phyloP scores from a whole-genome alignment of 164 flowering plant genomes.

The Vitis vinifera region ASM3070453v1 NC_081813.1:3233501-3234000 shows the following conservation, averaged over 20 bases:
- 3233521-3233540: neutral
- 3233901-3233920: neutral
- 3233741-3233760: slow-evolving; percentile 88
- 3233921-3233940: neutral
- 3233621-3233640: slow-evolving; percentile 98
- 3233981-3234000: no score
- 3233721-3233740: slow-evolving; percentile 98
- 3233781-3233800: slow-evolving; percentile 94
- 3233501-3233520: no score
- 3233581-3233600: slow-evolving; percentile 97
- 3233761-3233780: slow-evolving; percentile 85
- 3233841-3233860: slow-evolving; percentile 93
- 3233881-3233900: slow-evolving; percentile 19
- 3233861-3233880: slow-evolving; percentile 98
- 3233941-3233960: neutral
- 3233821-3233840: slow-evolving; percentile 71
- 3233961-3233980: neutral
- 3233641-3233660: slow-evolving; percentile 95
- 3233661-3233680: slow-evolving; percentile 96
- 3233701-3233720: slow-evolving; percentile 85
- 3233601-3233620: slow-evolving; percentile 96
- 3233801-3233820: slow-evolving; percentile 73
- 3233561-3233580: slow-evolving; percentile 47
- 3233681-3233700: slow-evolving; percentile 77
- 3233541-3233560: no score